Evolutionary conservation across 1,284 basidiomycete species (phyloP).

Genomic region (Phylloporus sp.): DNA sequence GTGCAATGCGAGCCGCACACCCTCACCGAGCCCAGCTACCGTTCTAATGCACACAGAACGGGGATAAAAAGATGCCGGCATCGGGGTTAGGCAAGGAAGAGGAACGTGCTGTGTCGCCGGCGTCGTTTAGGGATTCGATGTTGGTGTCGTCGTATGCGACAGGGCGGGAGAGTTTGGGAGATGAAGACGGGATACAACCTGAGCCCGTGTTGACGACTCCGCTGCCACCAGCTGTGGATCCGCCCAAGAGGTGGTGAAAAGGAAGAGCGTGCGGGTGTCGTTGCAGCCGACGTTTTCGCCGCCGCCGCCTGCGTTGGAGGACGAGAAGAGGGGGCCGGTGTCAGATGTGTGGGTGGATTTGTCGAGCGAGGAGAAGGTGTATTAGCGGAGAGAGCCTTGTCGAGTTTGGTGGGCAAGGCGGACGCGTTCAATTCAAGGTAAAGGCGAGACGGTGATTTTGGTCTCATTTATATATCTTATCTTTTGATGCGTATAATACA

Average conservation of each 20-base stretch:
- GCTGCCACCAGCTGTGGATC: constrained; percentile 34
- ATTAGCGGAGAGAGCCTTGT: constrained; percentile 62
- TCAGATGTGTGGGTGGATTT: constrained; percentile 73
- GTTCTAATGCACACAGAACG: not conserved
- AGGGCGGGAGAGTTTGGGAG: constrained; percentile 55
- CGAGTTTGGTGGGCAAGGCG: constrained; percentile 53
- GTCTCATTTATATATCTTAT: no score
- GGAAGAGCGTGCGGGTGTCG: constrained; percentile 80
- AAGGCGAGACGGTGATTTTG: not conserved
- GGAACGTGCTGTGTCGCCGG: not conserved
- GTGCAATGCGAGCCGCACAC: constrained; percentile 58
- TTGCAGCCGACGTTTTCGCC: constrained; percentile 75
- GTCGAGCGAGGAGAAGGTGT: constrained; percentile 76
- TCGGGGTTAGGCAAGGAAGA: not conserved
- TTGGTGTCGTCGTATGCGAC: constrained; percentile 68
- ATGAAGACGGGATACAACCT: constrained; percentile 25
- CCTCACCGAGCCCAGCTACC: constrained; percentile 31
- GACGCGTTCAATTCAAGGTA: constrained; percentile 15
- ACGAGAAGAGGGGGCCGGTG: constrained; percentile 45
- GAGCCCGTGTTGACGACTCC: constrained; percentile 1
- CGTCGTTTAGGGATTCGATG: constrained; percentile 28
- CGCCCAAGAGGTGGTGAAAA: constrained; percentile 6
- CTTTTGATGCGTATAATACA: no score
- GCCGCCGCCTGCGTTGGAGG: constrained; percentile 69
- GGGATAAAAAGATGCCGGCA: not conserved